Percentiles rank a stretch among this genome's conserved stretches.
These are phyloP conservation scores for Cercospora zeae-maydis DNA, from an alignment of 2,329 filamentous ascomycete genomes.

Conservation along the genomic window DNA sequence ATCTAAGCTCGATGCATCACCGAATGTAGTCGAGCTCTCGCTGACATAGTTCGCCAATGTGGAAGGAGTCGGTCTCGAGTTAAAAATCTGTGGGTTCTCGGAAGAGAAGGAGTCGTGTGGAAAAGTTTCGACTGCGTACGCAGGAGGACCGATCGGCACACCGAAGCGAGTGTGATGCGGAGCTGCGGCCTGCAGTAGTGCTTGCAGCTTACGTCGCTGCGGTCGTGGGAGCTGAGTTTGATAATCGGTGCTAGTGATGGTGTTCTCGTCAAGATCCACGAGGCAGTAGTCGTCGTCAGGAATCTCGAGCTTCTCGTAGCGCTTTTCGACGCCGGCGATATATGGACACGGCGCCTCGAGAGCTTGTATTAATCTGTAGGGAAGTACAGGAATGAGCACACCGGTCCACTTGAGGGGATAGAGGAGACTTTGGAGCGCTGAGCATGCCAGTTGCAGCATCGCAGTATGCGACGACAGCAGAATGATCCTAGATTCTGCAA, in stretches of 20 bases:
- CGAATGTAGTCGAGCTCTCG: conserved; percentile 85
- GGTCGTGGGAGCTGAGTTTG: conserved; percentile 81
- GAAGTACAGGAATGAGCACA: conserved; percentile 88
- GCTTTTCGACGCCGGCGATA: conserved; percentile 90
- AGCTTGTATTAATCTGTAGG: conserved; percentile 80
- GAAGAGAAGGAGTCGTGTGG: conserved; percentile 86
- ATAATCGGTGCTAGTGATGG: conserved; percentile 76
- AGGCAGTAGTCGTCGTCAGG: conserved; percentile 95
- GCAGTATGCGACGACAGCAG: conserved; percentile 91
- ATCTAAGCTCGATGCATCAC: conserved; percentile 55
- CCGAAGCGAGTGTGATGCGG: conserved; percentile 85
- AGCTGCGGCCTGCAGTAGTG: conserved; percentile 82
- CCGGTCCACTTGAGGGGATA: conserved; percentile 93
- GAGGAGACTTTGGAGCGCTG: conserved; percentile 77
- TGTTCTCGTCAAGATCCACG: conserved; percentile 87
- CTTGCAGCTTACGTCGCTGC: conserved; percentile 82
- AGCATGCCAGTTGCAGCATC: conserved; percentile 90
- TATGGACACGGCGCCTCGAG: conserved; percentile 95
- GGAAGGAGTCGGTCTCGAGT: conserved; percentile 63
- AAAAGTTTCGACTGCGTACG: conserved; percentile 89
- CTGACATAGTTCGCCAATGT: conserved; percentile 81
- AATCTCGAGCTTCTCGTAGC: conserved; percentile 80
- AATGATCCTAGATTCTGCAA: conserved; percentile 92
- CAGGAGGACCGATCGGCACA: conserved; percentile 80
- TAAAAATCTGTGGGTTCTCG: conserved; percentile 78